Evolutionary conservation across 768 basidiomycete species (phyloP).

Genomic region (Trametopsis cervina): DNA sequence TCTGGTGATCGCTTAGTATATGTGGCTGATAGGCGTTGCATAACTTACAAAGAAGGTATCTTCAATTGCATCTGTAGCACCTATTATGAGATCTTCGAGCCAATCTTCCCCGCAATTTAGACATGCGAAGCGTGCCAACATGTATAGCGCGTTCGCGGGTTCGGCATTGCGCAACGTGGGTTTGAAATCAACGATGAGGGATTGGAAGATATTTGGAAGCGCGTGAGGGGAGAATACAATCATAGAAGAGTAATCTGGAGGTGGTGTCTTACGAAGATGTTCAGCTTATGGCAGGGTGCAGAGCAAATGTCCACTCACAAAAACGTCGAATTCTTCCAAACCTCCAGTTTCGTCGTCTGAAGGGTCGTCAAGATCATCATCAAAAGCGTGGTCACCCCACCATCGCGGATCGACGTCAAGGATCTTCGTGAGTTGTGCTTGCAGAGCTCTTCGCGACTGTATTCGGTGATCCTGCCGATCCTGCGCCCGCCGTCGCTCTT

Average conservation of each 20-base stretch:
- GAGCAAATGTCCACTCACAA: slow-evolving; percentile 15
- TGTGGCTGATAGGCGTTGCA: slow-evolving; percentile 2
- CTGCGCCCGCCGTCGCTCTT: slow-evolving; percentile 50
- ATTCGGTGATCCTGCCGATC: slow-evolving; percentile 53
- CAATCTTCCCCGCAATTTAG: slow-evolving; percentile 85
- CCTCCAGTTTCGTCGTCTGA: slow-evolving; percentile 43
- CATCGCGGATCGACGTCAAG: slow-evolving; percentile 53
- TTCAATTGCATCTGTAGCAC: slow-evolving; percentile 89
- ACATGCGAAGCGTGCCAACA: slow-evolving; percentile 90
- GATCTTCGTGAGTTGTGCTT: slow-evolving; percentile 49
- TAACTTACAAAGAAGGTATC: slow-evolving; percentile 81
- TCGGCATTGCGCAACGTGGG: slow-evolving; percentile 69
- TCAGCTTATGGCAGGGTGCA: background rate
- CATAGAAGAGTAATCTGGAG: slow-evolving; percentile 76
- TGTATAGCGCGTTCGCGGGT: slow-evolving; percentile 87
- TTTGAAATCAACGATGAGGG: slow-evolving; percentile 70
- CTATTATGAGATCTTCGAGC: slow-evolving; percentile 89
- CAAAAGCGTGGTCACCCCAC: slow-evolving; percentile 51
- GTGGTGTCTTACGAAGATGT: slow-evolving; percentile 48
- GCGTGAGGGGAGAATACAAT: slow-evolving; percentile 85
- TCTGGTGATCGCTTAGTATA: no score
- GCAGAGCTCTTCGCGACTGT: slow-evolving; percentile 46
- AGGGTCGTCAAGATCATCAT: slow-evolving; percentile 24
- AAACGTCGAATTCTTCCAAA: slow-evolving; percentile 11
- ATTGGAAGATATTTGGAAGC: slow-evolving; percentile 72